Evolutionary conservation across 139 green algal genomes (phyloP).

Genomic region (Bryopsis sp.): DNA sequence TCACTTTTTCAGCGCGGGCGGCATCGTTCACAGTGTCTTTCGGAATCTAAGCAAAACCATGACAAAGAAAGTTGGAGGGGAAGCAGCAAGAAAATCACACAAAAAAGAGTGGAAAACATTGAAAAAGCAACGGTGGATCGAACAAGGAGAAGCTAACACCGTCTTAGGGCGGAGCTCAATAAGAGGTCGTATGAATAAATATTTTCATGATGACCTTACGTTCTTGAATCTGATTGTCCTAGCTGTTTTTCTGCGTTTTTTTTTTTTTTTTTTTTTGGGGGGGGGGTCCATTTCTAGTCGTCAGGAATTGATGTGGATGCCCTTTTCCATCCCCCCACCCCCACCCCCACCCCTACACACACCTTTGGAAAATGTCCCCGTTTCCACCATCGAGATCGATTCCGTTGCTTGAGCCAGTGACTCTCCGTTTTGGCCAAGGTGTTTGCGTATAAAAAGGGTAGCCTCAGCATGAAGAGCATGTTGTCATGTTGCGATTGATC

Average conservation of each 20-base stretch:
- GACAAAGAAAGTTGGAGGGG: background rate
- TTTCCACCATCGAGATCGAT: slow-evolving; percentile 40
- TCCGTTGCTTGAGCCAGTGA: slow-evolving; percentile 40
- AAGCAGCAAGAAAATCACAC: background rate
- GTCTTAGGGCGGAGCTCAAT: background rate
- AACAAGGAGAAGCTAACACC: background rate
- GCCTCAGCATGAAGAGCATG: slow-evolving; percentile 29
- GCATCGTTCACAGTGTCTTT: slow-evolving; percentile 24
- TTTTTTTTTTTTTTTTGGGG: too few relatives aligned
- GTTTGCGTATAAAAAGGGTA: slow-evolving; percentile 36
- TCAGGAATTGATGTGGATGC: too few relatives aligned
- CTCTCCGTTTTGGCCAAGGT: slow-evolving; percentile 29
- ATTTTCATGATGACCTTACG: background rate
- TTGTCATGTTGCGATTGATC: too few relatives aligned
- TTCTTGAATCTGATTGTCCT: background rate
- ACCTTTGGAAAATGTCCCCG: slow-evolving; percentile 26
- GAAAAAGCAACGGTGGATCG: background rate
- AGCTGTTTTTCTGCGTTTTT: too few relatives aligned
- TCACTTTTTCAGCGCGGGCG: slow-evolving; percentile 29
- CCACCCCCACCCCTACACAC: background rate
- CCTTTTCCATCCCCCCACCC: too few relatives aligned
- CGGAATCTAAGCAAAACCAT: slow-evolving; percentile 29
- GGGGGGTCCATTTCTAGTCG: too few relatives aligned
- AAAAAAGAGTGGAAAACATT: background rate
- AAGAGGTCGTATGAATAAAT: background rate